Percentiles rank a stretch among this genome's conserved stretches.
phyloP scores from a whole-genome alignment of 2,329 filamentous ascomycete genomes.

The Amesomyces nigricolor region DNA sequence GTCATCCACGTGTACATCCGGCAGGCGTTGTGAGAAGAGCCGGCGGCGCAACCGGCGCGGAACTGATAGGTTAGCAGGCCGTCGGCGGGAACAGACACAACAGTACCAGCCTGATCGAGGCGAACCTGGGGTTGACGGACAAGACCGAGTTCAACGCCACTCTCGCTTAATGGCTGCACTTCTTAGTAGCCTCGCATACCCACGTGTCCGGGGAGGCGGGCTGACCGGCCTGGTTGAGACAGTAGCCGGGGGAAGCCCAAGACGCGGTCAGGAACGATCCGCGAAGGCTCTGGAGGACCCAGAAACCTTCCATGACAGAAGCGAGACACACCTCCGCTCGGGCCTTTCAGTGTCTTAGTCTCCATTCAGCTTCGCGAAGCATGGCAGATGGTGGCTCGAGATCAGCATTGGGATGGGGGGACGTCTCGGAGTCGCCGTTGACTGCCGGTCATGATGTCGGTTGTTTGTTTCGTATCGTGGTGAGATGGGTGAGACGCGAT shows the following conservation, averaged over 20 bases:
- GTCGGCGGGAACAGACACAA: not conserved
- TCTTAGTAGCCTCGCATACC: not conserved
- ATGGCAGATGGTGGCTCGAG: not conserved
- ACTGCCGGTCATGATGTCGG: too few species aligned
- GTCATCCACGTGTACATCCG: constrained; percentile 11
- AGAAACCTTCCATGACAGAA: not conserved
- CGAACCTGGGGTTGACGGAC: not conserved
- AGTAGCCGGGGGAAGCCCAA: too few species aligned
- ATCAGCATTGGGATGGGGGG: not conserved
- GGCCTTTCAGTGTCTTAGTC: not conserved
- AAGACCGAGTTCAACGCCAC: not conserved
- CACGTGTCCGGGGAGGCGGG: not conserved
- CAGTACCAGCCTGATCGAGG: not conserved
- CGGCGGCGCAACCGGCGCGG: constrained; percentile 9
- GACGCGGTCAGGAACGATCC: too few species aligned
- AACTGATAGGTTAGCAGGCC: not conserved
- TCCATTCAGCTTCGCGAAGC: not conserved
- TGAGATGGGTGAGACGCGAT: not conserved
- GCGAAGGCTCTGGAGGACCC: not conserved
- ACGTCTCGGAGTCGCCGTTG: not conserved
- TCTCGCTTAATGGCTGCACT: too few species aligned
- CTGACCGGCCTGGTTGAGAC: too few species aligned
- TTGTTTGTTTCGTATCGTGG: too few species aligned
- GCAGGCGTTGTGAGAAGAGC: constrained; percentile 4
- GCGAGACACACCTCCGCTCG: not conserved